Conservation (phyloP, 805 yeast genomes). For the Kuraishia hungarica region DNA sequence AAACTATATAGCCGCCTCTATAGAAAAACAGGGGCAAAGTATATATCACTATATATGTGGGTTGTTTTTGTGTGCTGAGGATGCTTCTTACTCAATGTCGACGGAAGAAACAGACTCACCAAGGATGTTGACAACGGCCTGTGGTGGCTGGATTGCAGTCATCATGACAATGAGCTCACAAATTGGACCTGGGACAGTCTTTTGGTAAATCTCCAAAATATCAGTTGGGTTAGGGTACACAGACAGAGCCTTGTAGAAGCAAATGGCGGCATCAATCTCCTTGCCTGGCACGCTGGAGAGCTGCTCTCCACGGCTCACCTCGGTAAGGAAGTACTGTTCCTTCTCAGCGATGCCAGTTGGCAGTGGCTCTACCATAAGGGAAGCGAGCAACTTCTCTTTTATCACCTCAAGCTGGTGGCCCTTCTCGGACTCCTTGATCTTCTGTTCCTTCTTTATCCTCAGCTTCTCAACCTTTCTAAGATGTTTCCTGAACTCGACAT, state of each 20-base stretch:
- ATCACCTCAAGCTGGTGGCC: slow-evolving; percentile 53
- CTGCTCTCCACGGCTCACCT: slow-evolving; percentile 82
- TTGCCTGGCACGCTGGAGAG: slow-evolving; percentile 56
- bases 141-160: slow-evolving; percentile 88
- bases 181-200: slow-evolving; percentile 73
- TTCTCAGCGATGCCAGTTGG: slow-evolving; percentile 52
- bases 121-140: slow-evolving; percentile 61
- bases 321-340: slow-evolving; percentile 74
- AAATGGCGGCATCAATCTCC: slow-evolving; percentile 77
- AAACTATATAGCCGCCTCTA: not conserved
- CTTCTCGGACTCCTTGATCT: slow-evolving; percentile 46
- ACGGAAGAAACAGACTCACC: slow-evolving; percentile 25
- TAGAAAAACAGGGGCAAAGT: not conserved
- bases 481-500: slow-evolving; percentile 70
- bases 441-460: slow-evolving; percentile 49
- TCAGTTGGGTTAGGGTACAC: slow-evolving; percentile 95
- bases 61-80: too few species aligned
- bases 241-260: slow-evolving; percentile 87
- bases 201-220: slow-evolving; percentile 81
- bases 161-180: slow-evolving; percentile 79
- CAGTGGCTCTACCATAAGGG: slow-evolving; percentile 64
- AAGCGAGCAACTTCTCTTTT: slow-evolving; percentile 51
- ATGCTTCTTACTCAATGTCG: not conserved
- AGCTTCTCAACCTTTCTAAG: slow-evolving; percentile 56
- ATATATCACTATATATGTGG: not conserved